These are phyloP conservation scores for Gomphus bonarii DNA, from an alignment of 1,284 basidiomycete genomes.

Conservation along the genomic window DNA sequence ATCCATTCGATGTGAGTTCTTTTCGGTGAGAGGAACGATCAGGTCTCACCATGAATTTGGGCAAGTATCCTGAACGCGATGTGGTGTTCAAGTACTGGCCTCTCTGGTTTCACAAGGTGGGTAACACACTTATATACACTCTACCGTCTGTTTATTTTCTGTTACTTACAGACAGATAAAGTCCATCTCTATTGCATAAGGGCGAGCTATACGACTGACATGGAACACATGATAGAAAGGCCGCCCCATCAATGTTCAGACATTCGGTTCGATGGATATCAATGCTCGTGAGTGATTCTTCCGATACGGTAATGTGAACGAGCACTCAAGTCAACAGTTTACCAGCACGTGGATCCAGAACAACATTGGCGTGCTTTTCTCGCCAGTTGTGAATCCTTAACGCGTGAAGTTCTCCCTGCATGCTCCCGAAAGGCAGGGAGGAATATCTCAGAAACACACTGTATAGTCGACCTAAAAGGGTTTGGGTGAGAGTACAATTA, in stretches of 20 bases:
- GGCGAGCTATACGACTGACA: neutral
- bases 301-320: neutral
- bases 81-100: slow-evolving; percentile 65
- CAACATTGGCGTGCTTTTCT: slow-evolving; percentile 53
- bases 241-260: slow-evolving; percentile 56
- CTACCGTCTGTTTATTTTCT: neutral
- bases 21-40: neutral
- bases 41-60: neutral
- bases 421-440: slow-evolving; percentile 41
- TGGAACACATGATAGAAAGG: slow-evolving; percentile 36
- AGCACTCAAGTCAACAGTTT: slow-evolving; percentile 28
- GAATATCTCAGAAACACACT: slow-evolving; percentile 40
- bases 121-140: slow-evolving; percentile 12
- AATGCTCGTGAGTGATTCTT: slow-evolving; percentile 11
- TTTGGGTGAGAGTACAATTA: slow-evolving; percentile 57
- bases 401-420: slow-evolving; percentile 58
- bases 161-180: slow-evolving; percentile 42
- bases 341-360: slow-evolving; percentile 49
- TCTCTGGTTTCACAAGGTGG: slow-evolving; percentile 62
- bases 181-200: slow-evolving; percentile 21
- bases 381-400: slow-evolving; percentile 49
- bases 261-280: slow-evolving; percentile 49
- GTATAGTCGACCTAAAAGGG: slow-evolving; percentile 57
- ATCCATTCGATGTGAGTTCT: slow-evolving; percentile 52
- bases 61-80: slow-evolving; percentile 55